phyloP scores from a whole-genome alignment of 2,329 filamentous ascomycete genomes.

The Aspergillus sp. region DNA sequence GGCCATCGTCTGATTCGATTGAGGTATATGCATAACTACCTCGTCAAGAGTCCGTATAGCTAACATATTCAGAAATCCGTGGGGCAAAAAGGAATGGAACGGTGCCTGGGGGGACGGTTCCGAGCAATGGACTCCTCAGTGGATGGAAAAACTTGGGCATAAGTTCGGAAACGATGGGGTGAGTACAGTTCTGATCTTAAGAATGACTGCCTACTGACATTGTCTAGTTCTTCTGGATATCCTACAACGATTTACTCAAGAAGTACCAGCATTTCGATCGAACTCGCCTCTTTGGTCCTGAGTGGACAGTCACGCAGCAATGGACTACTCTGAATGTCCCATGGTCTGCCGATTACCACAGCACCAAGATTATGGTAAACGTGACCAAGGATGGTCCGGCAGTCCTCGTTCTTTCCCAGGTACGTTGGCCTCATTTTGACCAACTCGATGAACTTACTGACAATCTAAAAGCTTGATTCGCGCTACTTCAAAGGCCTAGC shows the following conservation, averaged over 20 bases:
- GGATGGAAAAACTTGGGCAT: constrained; percentile 70
- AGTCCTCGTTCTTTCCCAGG: constrained; percentile 60
- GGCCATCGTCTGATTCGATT: constrained; percentile 65
- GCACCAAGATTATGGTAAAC: constrained; percentile 59
- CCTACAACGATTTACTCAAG: constrained; percentile 57
- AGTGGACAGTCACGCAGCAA: constrained; percentile 61
- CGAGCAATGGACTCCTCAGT: constrained; percentile 80
- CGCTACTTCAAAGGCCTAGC: constrained; percentile 60
- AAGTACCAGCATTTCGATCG: constrained; percentile 62
- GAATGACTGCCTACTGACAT: constrained; percentile 5
- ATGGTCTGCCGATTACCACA: constrained; percentile 61
- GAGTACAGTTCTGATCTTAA: constrained; percentile 1
- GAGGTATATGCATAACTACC: constrained; percentile 40
- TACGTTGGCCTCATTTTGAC: constrained; percentile 8
- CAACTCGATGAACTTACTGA: constrained; percentile 9
- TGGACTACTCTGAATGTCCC: constrained; percentile 62
- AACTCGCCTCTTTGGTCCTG: constrained; percentile 59
- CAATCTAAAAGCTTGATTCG: constrained; percentile 49
- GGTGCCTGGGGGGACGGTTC: constrained; percentile 81
- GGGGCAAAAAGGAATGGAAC: constrained; percentile 78
- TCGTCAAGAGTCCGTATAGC: neutral
- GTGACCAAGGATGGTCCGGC: constrained; percentile 53
- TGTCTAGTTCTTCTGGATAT: constrained; percentile 57
- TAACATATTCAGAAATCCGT: constrained; percentile 64
- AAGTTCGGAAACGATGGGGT: constrained; percentile 74